Base-by-base conservation (phyloP, 768 basidiomycete species). In the Rhizopogon vulgaris region DNA sequence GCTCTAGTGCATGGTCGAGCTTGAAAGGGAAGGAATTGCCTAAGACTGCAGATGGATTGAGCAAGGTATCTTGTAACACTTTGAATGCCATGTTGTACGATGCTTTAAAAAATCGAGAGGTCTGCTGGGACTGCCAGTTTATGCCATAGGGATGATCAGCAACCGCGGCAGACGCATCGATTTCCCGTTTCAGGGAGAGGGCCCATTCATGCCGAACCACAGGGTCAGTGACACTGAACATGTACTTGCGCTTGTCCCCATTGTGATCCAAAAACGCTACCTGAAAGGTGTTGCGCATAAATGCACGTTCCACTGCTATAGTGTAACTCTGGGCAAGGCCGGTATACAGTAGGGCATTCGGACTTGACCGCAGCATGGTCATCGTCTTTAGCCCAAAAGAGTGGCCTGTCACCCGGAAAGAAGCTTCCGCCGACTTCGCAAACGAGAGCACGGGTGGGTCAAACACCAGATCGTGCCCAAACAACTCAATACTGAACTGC, bases 251-350 rank as follows among this genome's bases (percentile, higher is more conserved):
- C 68, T 87, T 89, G 49, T 72, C 53, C 28, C 83, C 82, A 30
- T 73, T 63, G 56, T 85, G 81, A 58, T 84, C 83, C 37, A 75
- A 56, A 71, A 98, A 97, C 2, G 92, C 85, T 32, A 97, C 70
- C 66, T 96, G 91, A 77, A 98, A 94, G 0, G 94, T 96, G 64
- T 97, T 89, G 53, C 85, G 82, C 95, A 97, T 97, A 72, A 97
- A 97, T 0, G 91, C 85, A 17, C 93, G 85, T 63, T 95, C 93
- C 54, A 95, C 84, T 18, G 79, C 75, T 60, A 98, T 74, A 5
- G 83, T 75, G 58, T 80, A 85, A 64, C 85, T 91, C 50, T 87
- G 73, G 14, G 93, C 88, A 30, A 98, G 73, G 27, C 89, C 87
- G 1, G 83, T 72, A 65, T 97, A 98, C 51, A 82, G 75, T 41